Conservation (phyloP, 2,329 filamentous ascomycete genomes). For the Penicillium sp. region DNA sequence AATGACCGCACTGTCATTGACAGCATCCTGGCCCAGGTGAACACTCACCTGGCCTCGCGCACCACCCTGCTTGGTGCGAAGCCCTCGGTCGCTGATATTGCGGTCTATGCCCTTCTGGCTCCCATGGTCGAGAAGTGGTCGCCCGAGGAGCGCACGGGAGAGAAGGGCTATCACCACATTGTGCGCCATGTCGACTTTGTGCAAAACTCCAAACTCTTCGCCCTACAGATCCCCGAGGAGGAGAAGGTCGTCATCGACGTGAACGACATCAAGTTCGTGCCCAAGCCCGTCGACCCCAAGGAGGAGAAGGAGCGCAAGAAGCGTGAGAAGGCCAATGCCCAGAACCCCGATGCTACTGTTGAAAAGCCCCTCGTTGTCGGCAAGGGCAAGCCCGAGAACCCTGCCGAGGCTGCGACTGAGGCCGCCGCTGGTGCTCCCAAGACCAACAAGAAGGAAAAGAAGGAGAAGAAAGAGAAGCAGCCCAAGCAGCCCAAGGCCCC, state of each 20-base stretch:
- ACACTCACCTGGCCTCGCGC: slow-evolving; percentile 82
- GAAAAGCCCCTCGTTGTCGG: slow-evolving; percentile 42
- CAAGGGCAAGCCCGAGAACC: slow-evolving; percentile 36
- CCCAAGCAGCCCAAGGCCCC: slow-evolving; percentile 63
- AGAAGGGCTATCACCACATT: slow-evolving; percentile 86
- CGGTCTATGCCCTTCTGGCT: slow-evolving; percentile 76
- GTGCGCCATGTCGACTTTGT: slow-evolving; percentile 93
- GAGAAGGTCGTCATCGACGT: slow-evolving; percentile 79
- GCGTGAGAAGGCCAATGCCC: slow-evolving; percentile 75
- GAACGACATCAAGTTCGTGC: slow-evolving; percentile 80
- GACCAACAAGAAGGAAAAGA: slow-evolving; percentile 65
- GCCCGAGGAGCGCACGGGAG: slow-evolving; percentile 82
- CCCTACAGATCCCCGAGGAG: slow-evolving; percentile 65
- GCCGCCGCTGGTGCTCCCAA: slow-evolving; percentile 45
- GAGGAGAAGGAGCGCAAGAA: slow-evolving; percentile 96
- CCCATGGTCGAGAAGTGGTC: slow-evolving; percentile 78
- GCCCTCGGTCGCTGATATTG: slow-evolving; percentile 83
- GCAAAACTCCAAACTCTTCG: slow-evolving; percentile 77
- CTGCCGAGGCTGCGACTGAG: slow-evolving; percentile 55
- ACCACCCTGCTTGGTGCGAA: slow-evolving; percentile 89
- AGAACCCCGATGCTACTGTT: slow-evolving; percentile 26
- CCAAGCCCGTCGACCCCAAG: slow-evolving; percentile 86
- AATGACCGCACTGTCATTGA: slow-evolving; percentile 59
- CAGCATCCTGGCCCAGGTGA: slow-evolving; percentile 74
- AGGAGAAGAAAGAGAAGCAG: slow-evolving; percentile 67